Evolutionary conservation across 805 yeast genomes (phyloP).

Genomic region (Myxozyma neotropica): DNA sequence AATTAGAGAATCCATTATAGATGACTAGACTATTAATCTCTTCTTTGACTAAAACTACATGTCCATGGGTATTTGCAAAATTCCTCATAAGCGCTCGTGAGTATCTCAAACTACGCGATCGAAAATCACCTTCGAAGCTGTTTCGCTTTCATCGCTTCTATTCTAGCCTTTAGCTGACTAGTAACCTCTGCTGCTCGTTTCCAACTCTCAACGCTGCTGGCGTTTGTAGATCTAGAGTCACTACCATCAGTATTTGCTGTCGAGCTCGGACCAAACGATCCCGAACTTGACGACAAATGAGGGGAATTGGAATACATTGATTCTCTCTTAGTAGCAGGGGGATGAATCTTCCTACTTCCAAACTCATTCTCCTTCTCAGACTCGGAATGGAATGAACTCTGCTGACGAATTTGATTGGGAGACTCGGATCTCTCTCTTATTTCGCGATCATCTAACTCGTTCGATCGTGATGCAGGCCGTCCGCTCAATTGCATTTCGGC

Average conservation of each 20-base stretch:
- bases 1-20: too few species aligned
- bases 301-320: neutral
- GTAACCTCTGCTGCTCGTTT: slow-evolving; percentile 88
- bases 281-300: neutral
- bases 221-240: slow-evolving; percentile 4
- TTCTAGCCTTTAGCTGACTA: slow-evolving; percentile 78
- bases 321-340: neutral
- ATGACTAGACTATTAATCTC: too few species aligned
- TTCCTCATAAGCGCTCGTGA: too few species aligned
- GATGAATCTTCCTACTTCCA: too few species aligned
- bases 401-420: neutral
- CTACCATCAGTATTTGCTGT: slow-evolving; percentile 3
- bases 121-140: slow-evolving; percentile 17
- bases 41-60: too few species aligned
- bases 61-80: neutral
- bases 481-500: slow-evolving; percentile 10
- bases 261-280: slow-evolving; percentile 5
- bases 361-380: slow-evolving; percentile 27
- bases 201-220: slow-evolving; percentile 59
- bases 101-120: neutral
- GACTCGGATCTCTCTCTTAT: neutral
- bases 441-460: neutral
- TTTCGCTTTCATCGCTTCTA: slow-evolving; percentile 73
- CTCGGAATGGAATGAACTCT: neutral
- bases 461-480: neutral